Evolutionary conservation across 192 early-diverging fungal genomes (phyloP), one percentile per base, ranked within the genome.

Genomic region (Rhizophlyctis rosea): DNA sequence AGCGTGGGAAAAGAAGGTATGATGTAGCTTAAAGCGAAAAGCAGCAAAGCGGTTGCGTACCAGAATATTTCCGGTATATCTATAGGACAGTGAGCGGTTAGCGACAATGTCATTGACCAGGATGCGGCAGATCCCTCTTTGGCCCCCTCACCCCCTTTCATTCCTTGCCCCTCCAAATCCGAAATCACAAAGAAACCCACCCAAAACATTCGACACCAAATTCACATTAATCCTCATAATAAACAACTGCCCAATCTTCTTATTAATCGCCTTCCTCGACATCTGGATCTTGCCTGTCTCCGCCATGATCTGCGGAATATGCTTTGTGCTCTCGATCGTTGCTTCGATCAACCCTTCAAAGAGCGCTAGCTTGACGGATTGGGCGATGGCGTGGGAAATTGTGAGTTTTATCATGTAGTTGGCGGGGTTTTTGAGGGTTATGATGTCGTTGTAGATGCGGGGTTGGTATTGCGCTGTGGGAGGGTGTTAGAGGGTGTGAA

Each of bases 301-400:
- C 25, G 90, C 93, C 92, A 98, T 91, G 54, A 86, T 88, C 72
- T 91, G 87, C 3, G 96, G 96, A 33, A 98, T 91, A 65, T 91
- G 83, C 50, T 89, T 87, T 11, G 90, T 94, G 16, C 79, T 76
- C 44, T 86, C 80, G 61, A 98, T 96, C 0, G 94, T 94, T 54
- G 91, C 88, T 67, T 95, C 93, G 62, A 98, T 92, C 57, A 95
- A 72, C 31, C 83, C 84, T 74, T 98, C 96, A 72, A 94, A 98
- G 25, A 90, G 69, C 0, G 91, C 88, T 69, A 98, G 91, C 72
- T 98, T 98, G 48, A 90, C 92, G 34, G 87, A 87, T 75, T 98
- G 96, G 5, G 96, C 91, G 52, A 98, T 89, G 2, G 92, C 96
- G 75, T 98, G 96, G 1, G 91, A 88, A 65, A 98, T 96, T 0